A percentile compares a stretch with the other conserved stretches of the same genome.
phyloP scores from a whole-genome alignment of 2,329 filamentous ascomycete species.

The Colletotrichum simmondsii region DNA sequence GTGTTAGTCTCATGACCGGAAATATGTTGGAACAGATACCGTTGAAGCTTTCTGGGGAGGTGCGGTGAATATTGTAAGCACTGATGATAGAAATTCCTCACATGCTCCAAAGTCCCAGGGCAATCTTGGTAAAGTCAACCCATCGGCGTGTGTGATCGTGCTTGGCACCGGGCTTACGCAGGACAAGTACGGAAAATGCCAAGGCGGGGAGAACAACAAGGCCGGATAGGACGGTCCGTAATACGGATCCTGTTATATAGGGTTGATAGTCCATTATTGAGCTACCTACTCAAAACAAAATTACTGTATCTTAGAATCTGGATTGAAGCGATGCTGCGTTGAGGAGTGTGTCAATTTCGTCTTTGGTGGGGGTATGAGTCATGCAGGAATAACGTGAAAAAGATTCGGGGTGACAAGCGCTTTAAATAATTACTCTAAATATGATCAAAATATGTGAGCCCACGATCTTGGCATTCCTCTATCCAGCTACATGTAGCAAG shows the following conservation, averaged over 20 bases:
- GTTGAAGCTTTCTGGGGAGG: too few relatives aligned
- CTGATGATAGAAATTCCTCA: not conserved
- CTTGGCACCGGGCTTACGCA: conserved; percentile 2
- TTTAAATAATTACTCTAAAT: not conserved
- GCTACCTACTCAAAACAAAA: not conserved
- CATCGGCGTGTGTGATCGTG: conserved; percentile 19
- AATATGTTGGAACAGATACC: not conserved
- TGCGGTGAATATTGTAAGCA: too few relatives aligned
- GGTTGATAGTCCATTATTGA: not conserved
- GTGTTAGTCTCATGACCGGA: not conserved
- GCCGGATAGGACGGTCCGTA: not conserved
- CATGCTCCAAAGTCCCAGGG: not conserved
- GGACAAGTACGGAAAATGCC: not conserved
- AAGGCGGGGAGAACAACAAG: not conserved
- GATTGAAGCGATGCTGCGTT: not conserved
- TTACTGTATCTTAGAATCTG: not conserved
- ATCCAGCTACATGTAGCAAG: not conserved
- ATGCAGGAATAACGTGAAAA: not conserved
- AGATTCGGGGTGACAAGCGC: not conserved
- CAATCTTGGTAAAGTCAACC: conserved; percentile 6
- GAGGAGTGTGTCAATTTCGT: not conserved
- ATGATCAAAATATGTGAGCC: not conserved
- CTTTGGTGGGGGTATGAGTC: not conserved
- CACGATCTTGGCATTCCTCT: not conserved
- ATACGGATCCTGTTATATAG: not conserved